Evolutionary conservation across 1,139 yeast species (phyloP), one percentile per base, ranked within the genome.

Genomic region (Candida sanyaensis): DNA sequence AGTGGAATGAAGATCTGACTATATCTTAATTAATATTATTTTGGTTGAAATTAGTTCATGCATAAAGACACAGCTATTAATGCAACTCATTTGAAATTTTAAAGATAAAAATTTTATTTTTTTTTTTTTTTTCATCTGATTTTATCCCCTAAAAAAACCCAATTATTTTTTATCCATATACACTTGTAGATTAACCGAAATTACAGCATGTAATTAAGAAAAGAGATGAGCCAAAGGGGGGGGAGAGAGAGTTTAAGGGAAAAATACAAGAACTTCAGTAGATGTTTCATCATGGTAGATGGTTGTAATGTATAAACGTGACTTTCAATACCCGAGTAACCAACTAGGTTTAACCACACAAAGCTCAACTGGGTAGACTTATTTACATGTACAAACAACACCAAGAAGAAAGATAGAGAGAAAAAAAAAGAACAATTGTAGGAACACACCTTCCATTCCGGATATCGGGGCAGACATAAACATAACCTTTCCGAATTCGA

Each of bases 1-100:
- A n/a, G n/a, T 17, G 21, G 21, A 2, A 17, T 17, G 21, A 17
- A 17, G 21, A 17, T 17, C 21, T 17, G 21, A 2, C 3, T 17
- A 3, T 17, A 17, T 17, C 21, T 17, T 2, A 17, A 17, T 17
- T 17, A 17, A 2, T 17, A 17, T 17, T 17, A 17, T 17, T 3
- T 17, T 17, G 21, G 21, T 17, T 17, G 21, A 17, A 17, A 17
- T 17, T 32, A 32, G 10, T 32, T 32, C 9, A 9, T 12, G 34
- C 34, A 32, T 32, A 36, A 36, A 2, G n/a, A 6, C 11, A 17
- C 12, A 9, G 4, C 11, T 21, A 11, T 17, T 17, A 3, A 39
- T 29, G 42, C 42, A 39, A 4, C 11, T 39, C 24, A 39, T 39
- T 39, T 39, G 42, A 39, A 39, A 39, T 39, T 39, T 39, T 17